Percentiles rank a stretch among this genome's conserved stretches.
phyloP scores from a whole-genome alignment of 2,329 filamentous ascomycete genomes.

The Penicillium palitans region DNA sequence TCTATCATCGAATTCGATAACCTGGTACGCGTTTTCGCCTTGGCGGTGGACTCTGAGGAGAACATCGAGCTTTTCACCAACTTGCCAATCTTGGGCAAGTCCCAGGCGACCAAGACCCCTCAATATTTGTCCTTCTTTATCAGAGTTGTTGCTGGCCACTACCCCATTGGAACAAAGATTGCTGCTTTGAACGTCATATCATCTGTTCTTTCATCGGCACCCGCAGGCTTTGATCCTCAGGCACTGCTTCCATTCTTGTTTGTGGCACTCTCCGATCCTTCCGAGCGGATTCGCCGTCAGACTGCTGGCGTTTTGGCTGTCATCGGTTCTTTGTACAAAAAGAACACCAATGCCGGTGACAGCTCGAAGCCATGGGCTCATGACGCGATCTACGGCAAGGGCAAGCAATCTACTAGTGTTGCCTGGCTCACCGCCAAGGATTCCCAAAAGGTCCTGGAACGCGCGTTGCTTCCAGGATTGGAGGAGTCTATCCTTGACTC shows the following conservation, averaged over 20 bases:
- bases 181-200: constrained; percentile 68
- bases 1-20: constrained; percentile 39
- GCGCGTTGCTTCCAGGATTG: constrained; percentile 69
- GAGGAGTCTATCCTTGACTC: constrained; percentile 86
- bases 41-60: constrained; percentile 34
- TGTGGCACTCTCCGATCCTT: constrained; percentile 71
- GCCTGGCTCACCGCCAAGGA: constrained; percentile 62
- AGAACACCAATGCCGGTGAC: constrained; percentile 45
- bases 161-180: constrained; percentile 67
- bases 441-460: constrained; percentile 61
- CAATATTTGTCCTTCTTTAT: constrained; percentile 76
- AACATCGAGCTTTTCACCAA: constrained; percentile 38
- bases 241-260: constrained; percentile 79
- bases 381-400: constrained; percentile 64
- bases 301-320: constrained; percentile 67
- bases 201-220: constrained; percentile 53
- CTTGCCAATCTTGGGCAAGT: constrained; percentile 40
- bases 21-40: constrained; percentile 41
- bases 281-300: constrained; percentile 72
- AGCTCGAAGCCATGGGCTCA: constrained; percentile 58
- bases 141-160: constrained; percentile 70
- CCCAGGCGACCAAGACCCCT: constrained; percentile 56
- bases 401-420: constrained; percentile 49
- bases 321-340: constrained; percentile 54
- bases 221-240: constrained; percentile 67